Conservation (phyloP, 116 monocot species). For the Dioscorea cayenensis region DNA sequence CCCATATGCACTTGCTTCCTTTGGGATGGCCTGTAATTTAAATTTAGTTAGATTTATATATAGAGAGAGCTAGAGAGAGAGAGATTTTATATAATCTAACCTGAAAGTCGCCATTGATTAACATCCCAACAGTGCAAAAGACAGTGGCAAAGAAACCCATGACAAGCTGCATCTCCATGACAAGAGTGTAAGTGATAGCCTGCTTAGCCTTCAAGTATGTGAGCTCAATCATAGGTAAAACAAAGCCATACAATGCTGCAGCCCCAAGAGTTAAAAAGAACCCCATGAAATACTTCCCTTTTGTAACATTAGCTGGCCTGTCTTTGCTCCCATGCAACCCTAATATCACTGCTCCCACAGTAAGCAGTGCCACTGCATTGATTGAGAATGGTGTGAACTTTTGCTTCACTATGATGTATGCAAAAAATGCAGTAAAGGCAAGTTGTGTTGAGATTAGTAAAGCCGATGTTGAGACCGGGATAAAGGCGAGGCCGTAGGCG, state of each 20-base stretch:
- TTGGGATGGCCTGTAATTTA: constrained; percentile 20
- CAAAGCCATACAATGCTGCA: constrained; percentile 25
- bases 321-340: constrained; percentile 21
- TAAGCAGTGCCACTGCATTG: constrained; percentile 39
- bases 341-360: constrained; percentile 26
- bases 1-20: constrained; percentile 29
- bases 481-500: constrained; percentile 28
- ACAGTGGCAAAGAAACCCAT: constrained; percentile 39
- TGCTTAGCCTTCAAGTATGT: constrained; percentile 22
- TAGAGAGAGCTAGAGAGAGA: too few species aligned
- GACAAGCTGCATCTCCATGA: constrained; percentile 53
- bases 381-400: constrained; percentile 32
- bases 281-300: constrained; percentile 25
- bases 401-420: constrained; percentile 40
- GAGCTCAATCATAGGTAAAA: constrained; percentile 44
- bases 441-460: constrained; percentile 46
- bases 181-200: constrained; percentile 31
- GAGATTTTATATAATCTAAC: constrained; percentile 22
- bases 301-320: constrained; percentile 23
- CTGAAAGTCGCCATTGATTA: constrained; percentile 43
- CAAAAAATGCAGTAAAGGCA: constrained; percentile 41
- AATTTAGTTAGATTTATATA: too few species aligned
- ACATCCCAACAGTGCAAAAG: constrained; percentile 46
- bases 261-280: constrained; percentile 34
- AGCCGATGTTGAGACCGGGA: constrained; percentile 45